Evolutionary conservation across 2,329 filamentous ascomycete species (phyloP), one percentile per base, ranked within the genome.

Genomic region (Pseudogymnoascus sp.): DNA sequence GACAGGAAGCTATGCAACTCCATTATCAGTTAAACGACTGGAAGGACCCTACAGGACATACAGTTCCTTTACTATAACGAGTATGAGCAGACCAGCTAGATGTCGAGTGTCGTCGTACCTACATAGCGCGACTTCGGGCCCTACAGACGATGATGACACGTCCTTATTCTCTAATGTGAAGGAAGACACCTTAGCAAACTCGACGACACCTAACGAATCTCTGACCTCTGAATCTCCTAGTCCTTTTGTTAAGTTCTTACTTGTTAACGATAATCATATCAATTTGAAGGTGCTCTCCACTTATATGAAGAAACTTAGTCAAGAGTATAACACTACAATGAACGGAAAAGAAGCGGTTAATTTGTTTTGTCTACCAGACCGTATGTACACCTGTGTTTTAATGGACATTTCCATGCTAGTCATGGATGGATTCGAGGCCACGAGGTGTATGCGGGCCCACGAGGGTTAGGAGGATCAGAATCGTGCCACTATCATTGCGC

Each of bases 391-490:
- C 4, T 38, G 46, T 23, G 13, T 71, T 4, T 61, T 71, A 2
- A 71, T 74, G 76, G 82, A 84, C 65, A 76, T 83, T 6, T 78
- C 78, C 62, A 84, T 84, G 82, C 82, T 82, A 0, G 74, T 82
- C 13, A 80, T 83, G 73, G 77, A 84, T 64, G 79, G 79, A 0
- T 68, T 82, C 4, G 75, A 77, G 44, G 73, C 79, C 0, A 82
- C 80, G 11, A 74, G 75, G 3, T 72, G 72, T 38, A 83, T 83
- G 15, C 76, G 82, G 3, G 73, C 75, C 2, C 74, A 78, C 19
- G 81, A 83, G 68, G 72, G 73, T 3, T 66, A 79, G 2, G 81
- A 83, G 68, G 72, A 73, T 3, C 66, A 79, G 2, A 67, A 72
- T 2, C 76, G 76, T 0, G 77, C 79, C 0, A 78, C 76, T 0